Evolutionary conservation across 208 protist species (phyloP), one percentile per base, ranked within the genome.

Genomic region (Trypanosomatidae sp.): DNA sequence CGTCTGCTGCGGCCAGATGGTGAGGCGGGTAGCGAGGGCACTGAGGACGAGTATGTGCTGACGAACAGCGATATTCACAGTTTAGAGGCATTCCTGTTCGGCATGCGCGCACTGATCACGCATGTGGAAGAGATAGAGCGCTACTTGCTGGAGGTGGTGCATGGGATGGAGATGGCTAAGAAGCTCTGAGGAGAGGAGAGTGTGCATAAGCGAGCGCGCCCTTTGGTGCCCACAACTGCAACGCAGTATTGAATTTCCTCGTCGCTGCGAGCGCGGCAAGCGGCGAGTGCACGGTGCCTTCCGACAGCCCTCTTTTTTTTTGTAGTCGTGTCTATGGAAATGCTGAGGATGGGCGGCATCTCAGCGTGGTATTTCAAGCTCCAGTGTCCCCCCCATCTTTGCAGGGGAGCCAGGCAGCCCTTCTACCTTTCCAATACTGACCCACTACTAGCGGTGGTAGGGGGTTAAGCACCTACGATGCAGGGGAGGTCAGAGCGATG

Each of bases 1-100:
- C 44, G 41, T 9, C 64, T 56, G 30, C 67, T 53, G 52, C 73
- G 22, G 66, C 49, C 33, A 36, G 84, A 79, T 76, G 62, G 85
- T 65, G 62, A 41, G 12, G 73, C 72, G 28, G 66, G 69, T 17
- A 83, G 80, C 25, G 66, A 74, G 36, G 84, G 81, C 43, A 66
- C 72, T 36, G 58, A 67, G 36, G 83, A 82, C 30, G 86, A 87
- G 74, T 92, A 89, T 80, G 88, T 96, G 28, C 71, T 96, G 64
- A 88, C 86, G 10, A 96, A 93, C 77, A 79, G 81, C 49, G 91
- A 96, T 55, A 90, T 96, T 53, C 91, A 96, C 76, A 94, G 91
- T 58, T 36, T 96, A 28, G 89, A 94, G 81, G 87, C 91, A 0
- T 96, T 96, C 62, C 74, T 96, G 10, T 96, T 93, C 71, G 91